Conservation (phyloP, 768 basidiomycete genomes). For the Russula earlei region DNA sequence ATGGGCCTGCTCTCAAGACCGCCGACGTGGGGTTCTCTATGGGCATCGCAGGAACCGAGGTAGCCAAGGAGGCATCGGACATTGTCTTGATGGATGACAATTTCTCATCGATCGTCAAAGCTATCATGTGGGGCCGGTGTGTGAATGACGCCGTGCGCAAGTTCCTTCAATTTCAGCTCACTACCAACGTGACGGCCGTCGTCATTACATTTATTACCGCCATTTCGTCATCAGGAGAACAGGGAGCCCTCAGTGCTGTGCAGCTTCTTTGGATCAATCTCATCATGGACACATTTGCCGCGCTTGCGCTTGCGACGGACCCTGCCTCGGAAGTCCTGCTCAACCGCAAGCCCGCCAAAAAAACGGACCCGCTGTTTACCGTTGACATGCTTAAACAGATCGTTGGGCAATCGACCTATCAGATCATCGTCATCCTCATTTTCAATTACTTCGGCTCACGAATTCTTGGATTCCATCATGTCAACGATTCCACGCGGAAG, state of each 20-base stretch:
- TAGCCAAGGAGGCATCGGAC: conserved; percentile 97
- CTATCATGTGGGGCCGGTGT: conserved; percentile 98
- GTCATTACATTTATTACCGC: conserved; percentile 88
- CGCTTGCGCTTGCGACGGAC: conserved; percentile 94
- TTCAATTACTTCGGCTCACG: conserved; percentile 77
- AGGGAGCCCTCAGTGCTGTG: conserved; percentile 87
- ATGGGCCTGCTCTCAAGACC: conserved; percentile 91
- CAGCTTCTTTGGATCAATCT: conserved; percentile 98
- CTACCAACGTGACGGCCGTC: conserved; percentile 93
- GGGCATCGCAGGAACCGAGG: conserved; percentile 95
- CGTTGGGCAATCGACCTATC: conserved; percentile 78
- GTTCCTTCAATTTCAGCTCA: conserved; percentile 93
- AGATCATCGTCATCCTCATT: conserved; percentile 71
- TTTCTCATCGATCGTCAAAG: conserved; percentile 91
- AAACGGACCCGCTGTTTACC: conserved; percentile 80
- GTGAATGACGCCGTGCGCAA: conserved; percentile 97
- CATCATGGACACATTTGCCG: conserved; percentile 98
- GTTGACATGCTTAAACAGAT: conserved; percentile 98
- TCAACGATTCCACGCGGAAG: conserved; percentile 24
- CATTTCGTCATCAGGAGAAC: conserved; percentile 64
- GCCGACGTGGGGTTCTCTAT: conserved; percentile 97
- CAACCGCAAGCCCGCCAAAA: conserved; percentile 85
- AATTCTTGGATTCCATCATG: conserved; percentile 54
- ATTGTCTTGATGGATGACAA: conserved; percentile 99
- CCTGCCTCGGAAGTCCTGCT: conserved; percentile 76